phyloP scores from a whole-genome alignment of 129 eudicot genomes.

The Erigeron canadensis region DNA sequence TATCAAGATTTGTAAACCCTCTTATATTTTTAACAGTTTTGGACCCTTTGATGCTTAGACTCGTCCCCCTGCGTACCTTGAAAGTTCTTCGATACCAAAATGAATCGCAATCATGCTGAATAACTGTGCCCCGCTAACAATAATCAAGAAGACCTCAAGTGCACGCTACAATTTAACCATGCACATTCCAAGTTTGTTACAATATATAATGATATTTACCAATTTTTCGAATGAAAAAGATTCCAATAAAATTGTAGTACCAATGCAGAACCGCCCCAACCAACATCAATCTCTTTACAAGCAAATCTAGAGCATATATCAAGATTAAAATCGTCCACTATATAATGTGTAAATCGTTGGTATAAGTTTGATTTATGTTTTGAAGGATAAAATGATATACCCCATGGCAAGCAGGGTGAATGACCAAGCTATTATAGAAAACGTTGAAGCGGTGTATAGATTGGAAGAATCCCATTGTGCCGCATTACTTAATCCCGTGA shows the following conservation, averaged over 20 bases:
- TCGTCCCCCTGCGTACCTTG: conserved; percentile 36
- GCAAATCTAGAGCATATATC: conserved; percentile 57
- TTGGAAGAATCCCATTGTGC: conserved; percentile 51
- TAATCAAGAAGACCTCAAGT: conserved; percentile 63
- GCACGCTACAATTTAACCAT: conserved; percentile 63
- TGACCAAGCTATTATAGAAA: conserved; percentile 66
- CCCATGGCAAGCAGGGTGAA: conserved; percentile 93
- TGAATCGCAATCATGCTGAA: conserved; percentile 63
- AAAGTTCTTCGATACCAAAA: conserved; percentile 41
- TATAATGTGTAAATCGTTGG: too few relatives aligned
- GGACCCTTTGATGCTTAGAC: conserved; percentile 27
- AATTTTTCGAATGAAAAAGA: not conserved
- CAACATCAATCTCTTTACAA: conserved; percentile 75
- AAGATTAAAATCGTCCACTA: not conserved
- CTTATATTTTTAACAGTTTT: too few relatives aligned
- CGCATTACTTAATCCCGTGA: conserved; percentile 51
- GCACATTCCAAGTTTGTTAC: not conserved
- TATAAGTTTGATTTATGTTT: not conserved
- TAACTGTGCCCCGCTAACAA: conserved; percentile 73
- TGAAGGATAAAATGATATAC: conserved; percentile 28
- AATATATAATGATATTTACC: not conserved
- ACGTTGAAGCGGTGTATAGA: conserved; percentile 72
- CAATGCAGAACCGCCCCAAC: conserved; percentile 64
- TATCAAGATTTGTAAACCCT: too few relatives aligned
- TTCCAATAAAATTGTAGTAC: conserved; percentile 33